Evolutionary conservation across 2,329 filamentous ascomycete species (phyloP).

Genomic region (Sclerotinia spermophila): DNA sequence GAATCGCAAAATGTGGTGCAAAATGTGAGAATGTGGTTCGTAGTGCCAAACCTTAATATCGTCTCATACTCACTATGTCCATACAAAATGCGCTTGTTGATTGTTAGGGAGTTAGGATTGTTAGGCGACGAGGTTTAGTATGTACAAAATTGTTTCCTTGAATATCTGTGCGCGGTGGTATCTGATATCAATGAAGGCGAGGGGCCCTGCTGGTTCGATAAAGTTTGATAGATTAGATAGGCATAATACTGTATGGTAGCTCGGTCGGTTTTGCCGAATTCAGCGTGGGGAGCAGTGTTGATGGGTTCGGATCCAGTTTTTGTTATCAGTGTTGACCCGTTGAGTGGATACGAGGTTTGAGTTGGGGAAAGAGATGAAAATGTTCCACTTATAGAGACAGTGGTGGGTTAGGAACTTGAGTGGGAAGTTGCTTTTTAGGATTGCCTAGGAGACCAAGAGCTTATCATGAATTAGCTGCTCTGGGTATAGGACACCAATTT

Average conservation of each 20-base stretch:
- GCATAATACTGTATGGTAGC: neutral
- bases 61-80: neutral
- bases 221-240: neutral
- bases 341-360: neutral
- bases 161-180: neutral
- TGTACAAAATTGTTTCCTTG: neutral
- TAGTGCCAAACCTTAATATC: neutral
- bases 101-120: neutral
- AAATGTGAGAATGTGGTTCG: too few species aligned
- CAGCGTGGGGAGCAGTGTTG: neutral
- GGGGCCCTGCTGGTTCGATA: neutral
- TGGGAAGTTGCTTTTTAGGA: neutral
- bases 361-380: neutral
- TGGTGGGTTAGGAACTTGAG: neutral
- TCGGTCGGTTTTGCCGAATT: neutral
- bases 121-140: neutral
- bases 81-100: neutral
- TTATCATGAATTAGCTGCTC: neutral
- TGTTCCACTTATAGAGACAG: neutral
- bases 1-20: neutral
- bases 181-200: neutral
- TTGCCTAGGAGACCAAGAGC: neutral
- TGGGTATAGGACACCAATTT: neutral
- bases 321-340: slow-evolving; percentile 5
- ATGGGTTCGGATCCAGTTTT: too few species aligned